Percentiles rank a stretch among this genome's conserved stretches.
Evolutionary conservation across 164 flowering plant genomes (phyloP).

Genomic region (Macadamia tetraphylla): DNA sequence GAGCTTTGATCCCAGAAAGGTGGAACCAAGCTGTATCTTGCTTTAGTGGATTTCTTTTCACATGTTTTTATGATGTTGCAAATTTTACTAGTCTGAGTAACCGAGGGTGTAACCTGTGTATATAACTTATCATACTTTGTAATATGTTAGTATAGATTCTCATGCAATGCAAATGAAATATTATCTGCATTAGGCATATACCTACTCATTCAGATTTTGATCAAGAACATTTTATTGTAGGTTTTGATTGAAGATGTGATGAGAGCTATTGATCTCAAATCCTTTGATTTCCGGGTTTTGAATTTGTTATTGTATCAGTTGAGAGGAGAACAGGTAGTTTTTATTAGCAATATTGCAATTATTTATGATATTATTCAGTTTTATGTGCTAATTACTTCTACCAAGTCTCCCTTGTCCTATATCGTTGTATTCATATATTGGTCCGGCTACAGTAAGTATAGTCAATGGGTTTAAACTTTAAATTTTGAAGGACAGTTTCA

Average conservation of each 20-base stretch:
- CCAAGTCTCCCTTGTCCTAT: background rate
- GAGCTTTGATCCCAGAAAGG: no score
- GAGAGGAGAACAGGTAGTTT: conserved; percentile 60
- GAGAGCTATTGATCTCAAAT: conserved; percentile 80
- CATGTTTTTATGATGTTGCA: no score
- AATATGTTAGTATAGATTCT: background rate
- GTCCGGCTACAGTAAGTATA: no score
- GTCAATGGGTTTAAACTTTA: no score
- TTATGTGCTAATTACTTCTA: background rate
- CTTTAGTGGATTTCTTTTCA: no score
- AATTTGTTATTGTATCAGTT: conserved; percentile 79
- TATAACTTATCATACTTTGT: background rate
- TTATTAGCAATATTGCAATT: background rate
- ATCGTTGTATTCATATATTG: no score
- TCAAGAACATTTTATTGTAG: conserved; percentile 28
- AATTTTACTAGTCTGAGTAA: no score
- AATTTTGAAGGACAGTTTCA: no score
- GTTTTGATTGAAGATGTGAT: conserved; percentile 65
- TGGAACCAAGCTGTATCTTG: no score
- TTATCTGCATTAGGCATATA: background rate
- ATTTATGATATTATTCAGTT: background rate
- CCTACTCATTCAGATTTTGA: conserved; percentile 1
- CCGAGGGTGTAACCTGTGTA: no score
- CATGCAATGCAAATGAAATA: background rate
- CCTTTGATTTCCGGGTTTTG: conserved; percentile 87